These are phyloP conservation scores for Pseudodiploospora longispora DNA, from an alignment of 2,329 filamentous ascomycete species.

Conservation along the genomic window DNA sequence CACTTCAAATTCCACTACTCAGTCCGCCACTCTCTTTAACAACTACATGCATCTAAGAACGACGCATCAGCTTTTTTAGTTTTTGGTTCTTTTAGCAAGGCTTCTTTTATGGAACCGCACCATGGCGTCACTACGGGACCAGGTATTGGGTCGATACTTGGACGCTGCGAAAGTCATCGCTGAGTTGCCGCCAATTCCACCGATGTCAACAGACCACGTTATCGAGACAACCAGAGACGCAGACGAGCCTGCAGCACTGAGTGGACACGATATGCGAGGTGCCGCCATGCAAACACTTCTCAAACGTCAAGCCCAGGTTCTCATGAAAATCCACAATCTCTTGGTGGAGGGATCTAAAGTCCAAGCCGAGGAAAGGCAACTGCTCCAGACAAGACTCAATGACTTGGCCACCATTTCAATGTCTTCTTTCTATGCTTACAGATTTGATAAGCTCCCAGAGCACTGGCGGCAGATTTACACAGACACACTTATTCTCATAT, in stretches of 20 bases:
- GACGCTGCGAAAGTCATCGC: conserved; percentile 14
- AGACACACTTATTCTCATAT: conserved; percentile 59
- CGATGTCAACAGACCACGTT: neutral
- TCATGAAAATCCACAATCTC: conserved; percentile 16
- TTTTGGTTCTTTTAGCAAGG: too few relatives aligned
- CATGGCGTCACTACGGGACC: conserved; percentile 14
- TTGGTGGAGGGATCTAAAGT: neutral
- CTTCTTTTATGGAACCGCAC: neutral
- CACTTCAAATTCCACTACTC: too few relatives aligned
- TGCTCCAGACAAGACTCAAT: conserved; percentile 37
- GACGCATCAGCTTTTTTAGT: too few relatives aligned
- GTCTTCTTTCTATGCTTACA: conserved; percentile 61
- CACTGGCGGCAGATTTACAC: conserved; percentile 67
- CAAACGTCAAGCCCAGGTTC: conserved; percentile 17
- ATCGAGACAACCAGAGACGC: neutral
- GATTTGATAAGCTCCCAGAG: conserved; percentile 56
- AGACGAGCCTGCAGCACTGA: neutral
- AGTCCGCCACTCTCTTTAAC: too few relatives aligned
- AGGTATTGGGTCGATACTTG: conserved; percentile 18
- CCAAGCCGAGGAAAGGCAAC: conserved; percentile 6
- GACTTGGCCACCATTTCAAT: conserved; percentile 53
- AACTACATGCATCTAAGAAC: too few relatives aligned
- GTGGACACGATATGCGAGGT: conserved; percentile 3
- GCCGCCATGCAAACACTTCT: conserved; percentile 20
- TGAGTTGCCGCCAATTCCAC: neutral